Conservation (phyloP, 805 yeast species). For the Jamesozyma lodderae region DNA sequence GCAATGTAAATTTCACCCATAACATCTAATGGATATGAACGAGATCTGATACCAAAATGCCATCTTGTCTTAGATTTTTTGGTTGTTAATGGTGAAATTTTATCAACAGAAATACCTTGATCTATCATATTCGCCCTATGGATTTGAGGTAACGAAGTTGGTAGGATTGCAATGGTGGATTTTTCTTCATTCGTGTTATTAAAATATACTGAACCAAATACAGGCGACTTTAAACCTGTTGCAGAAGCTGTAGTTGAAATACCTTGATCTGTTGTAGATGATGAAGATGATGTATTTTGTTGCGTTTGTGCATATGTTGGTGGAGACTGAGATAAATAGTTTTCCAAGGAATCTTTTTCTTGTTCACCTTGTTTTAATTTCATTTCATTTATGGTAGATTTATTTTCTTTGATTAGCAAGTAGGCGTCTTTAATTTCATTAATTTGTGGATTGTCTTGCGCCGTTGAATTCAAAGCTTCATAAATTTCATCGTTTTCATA, state of each 20-base stretch:
- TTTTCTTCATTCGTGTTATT: slow-evolving; percentile 32
- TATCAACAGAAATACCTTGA: slow-evolving; percentile 40
- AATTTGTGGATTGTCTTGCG: slow-evolving; percentile 38
- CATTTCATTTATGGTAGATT: slow-evolving; percentile 56
- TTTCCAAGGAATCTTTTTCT: slow-evolving; percentile 38
- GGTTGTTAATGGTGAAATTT: slow-evolving; percentile 47
- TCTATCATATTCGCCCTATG: slow-evolving; percentile 89
- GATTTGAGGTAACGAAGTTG: slow-evolving; percentile 88
- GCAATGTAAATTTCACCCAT: slow-evolving; percentile 98
- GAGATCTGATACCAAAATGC: slow-evolving; percentile 96
- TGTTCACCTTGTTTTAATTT: slow-evolving; percentile 19
- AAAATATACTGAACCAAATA: slow-evolving; percentile 21
- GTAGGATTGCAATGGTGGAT: slow-evolving; percentile 76
- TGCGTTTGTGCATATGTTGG: slow-evolving; percentile 28
- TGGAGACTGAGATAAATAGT: slow-evolving; percentile 52
- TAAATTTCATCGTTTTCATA: slow-evolving; percentile 76
- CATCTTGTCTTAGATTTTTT: slow-evolving; percentile 91
- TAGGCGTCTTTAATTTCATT: slow-evolving; percentile 85
- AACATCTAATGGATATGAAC: slow-evolving; percentile 94
- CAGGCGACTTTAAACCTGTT: slow-evolving; percentile 6
- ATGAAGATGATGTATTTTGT: slow-evolving; percentile 3
- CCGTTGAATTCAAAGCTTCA: slow-evolving; percentile 48
- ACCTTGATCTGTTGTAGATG: slow-evolving; percentile 4
- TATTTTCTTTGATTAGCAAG: slow-evolving; percentile 71
- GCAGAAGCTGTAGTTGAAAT: slow-evolving; percentile 36